Conservation (phyloP, 345 rosid species). For the Citrus reticulata region DNA sequence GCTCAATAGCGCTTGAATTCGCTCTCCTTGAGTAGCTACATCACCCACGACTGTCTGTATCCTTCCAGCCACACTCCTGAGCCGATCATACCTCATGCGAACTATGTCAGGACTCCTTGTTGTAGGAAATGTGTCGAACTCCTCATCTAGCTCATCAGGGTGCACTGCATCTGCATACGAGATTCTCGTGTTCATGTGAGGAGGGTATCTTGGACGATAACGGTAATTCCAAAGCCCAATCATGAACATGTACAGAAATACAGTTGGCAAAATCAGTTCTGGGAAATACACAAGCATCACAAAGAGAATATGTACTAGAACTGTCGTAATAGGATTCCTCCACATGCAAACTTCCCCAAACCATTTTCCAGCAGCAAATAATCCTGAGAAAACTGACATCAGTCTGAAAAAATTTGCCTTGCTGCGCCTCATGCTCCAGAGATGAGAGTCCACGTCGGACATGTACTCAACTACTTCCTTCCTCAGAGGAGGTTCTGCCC, state of each 20-base stretch:
- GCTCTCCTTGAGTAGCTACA: conserved; percentile 88
- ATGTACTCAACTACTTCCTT: conserved; percentile 88
- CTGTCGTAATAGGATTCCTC: conserved; percentile 69
- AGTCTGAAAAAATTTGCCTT: conserved; percentile 82
- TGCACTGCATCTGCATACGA: conserved; percentile 65
- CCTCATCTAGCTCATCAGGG: conserved; percentile 89
- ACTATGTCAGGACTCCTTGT: conserved; percentile 40
- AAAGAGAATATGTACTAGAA: conserved; percentile 57
- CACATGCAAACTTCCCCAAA: conserved; percentile 83
- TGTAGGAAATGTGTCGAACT: conserved; percentile 84
- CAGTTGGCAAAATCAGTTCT: conserved; percentile 76
- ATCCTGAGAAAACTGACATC: conserved; percentile 55
- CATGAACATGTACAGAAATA: conserved; percentile 68
- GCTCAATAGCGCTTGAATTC: conserved; percentile 70
- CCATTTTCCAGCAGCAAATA: conserved; percentile 63
- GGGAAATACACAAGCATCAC: conserved; percentile 66
- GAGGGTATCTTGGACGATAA: conserved; percentile 73
- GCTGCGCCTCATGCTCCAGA: conserved; percentile 98
- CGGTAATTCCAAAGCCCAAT: conserved; percentile 85
- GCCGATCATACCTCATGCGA: conserved; percentile 71
- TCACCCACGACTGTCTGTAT: conserved; percentile 91
- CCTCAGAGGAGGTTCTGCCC: conserved; percentile 86
- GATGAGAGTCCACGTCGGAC: conserved; percentile 79
- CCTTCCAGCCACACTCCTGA: conserved; percentile 77
- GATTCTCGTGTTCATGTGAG: conserved; percentile 81